Evolutionary conservation across 2,329 filamentous ascomycete genomes (phyloP).

Genomic region (Mycogone perniciosa): DNA sequence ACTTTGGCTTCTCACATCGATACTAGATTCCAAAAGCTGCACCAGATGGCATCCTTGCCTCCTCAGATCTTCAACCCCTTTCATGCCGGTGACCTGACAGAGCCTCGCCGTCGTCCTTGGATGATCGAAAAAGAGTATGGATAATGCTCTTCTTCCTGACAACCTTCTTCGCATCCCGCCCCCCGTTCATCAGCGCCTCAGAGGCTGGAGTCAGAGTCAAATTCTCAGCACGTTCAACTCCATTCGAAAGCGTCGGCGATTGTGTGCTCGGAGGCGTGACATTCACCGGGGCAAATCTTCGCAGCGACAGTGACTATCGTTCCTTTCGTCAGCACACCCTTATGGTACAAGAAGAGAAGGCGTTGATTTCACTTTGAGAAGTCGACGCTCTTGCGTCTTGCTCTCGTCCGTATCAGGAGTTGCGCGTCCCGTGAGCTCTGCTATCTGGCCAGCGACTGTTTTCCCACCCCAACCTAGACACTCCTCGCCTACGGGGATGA

Average conservation of each 20-base stretch:
- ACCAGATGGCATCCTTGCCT: background rate
- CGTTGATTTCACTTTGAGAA: slow-evolving; percentile 3
- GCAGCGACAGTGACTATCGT: slow-evolving; percentile 7
- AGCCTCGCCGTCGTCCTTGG: slow-evolving; percentile 1
- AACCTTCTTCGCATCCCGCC: background rate
- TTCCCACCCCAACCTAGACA: slow-evolving; percentile 64
- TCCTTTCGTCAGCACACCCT: background rate
- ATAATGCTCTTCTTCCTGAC: slow-evolving; percentile 15
- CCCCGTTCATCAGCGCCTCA: background rate
- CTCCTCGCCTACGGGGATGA: slow-evolving; percentile 62
- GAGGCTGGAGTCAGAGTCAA: background rate
- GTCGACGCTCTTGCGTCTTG: background rate
- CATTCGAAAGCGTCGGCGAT: background rate
- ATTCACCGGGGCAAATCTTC: background rate
- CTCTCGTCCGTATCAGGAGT: background rate
- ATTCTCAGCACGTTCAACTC: background rate
- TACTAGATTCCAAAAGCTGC: background rate
- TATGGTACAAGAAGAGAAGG: background rate
- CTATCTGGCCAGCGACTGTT: slow-evolving; percentile 61
- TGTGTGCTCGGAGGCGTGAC: background rate
- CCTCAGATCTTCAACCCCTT: background rate
- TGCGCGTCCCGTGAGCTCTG: slow-evolving; percentile 11
- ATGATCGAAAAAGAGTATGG: slow-evolving; percentile 11
- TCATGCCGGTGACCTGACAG: background rate
- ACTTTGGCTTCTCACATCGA: background rate